phyloP scores from a whole-genome alignment of 495 filamentous ascomycete species.

The Beverwykella pulmonaria region DNA sequence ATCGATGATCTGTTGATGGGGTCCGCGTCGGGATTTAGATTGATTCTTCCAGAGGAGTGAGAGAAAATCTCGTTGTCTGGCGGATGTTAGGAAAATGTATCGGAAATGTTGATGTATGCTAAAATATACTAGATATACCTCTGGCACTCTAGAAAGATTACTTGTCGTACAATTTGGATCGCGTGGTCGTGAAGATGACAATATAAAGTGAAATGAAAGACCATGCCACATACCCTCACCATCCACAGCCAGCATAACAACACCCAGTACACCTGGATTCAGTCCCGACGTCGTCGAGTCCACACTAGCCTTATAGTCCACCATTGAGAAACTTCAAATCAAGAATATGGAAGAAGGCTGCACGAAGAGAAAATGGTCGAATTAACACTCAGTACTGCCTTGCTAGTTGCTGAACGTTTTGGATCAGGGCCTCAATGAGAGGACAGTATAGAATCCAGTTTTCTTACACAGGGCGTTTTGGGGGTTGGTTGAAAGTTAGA shows the following conservation, averaged over 20 bases:
- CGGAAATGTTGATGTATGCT: too few relatives aligned
- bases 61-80: conserved; percentile 4
- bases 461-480: too few relatives aligned
- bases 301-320: background rate
- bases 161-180: too few relatives aligned
- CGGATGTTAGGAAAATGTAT: background rate
- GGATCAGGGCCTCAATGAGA: too few relatives aligned
- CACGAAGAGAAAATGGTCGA: background rate
- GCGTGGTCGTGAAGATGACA: too few relatives aligned
- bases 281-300: background rate
- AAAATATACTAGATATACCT: too few relatives aligned
- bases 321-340: background rate
- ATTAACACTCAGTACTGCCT: background rate
- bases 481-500: too few relatives aligned
- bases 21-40: background rate
- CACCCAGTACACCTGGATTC: background rate
- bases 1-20: conserved; percentile 19
- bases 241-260: conserved; percentile 9
- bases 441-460: too few relatives aligned
- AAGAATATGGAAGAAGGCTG: too few relatives aligned
- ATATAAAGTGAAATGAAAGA: too few relatives aligned
- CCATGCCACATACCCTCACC: conserved; percentile 5
- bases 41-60: conserved; percentile 6
- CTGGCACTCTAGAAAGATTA: too few relatives aligned
- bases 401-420: background rate